phyloP scores from a whole-genome alignment of 2,329 filamentous ascomycete species.

The Pestalotiopsis sp. region DNA sequence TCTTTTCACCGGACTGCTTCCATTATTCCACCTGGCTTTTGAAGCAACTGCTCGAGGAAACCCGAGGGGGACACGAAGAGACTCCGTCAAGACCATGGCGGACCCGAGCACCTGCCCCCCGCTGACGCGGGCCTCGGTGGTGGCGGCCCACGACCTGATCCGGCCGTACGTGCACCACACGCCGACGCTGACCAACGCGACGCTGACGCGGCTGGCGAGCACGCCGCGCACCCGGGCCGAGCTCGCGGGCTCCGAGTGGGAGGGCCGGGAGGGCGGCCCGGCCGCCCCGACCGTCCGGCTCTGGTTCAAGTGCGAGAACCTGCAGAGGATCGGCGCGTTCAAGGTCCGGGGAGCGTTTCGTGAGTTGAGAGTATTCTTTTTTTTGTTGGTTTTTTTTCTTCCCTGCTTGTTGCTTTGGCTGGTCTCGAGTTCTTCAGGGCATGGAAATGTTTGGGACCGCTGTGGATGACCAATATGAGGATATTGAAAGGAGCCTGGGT shows the following conservation, averaged over 20 bases:
- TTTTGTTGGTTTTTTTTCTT: background rate
- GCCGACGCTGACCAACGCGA: conserved; percentile 78
- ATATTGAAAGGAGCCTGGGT: too few relatives aligned
- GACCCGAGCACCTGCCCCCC: conserved; percentile 59
- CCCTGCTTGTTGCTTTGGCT: background rate
- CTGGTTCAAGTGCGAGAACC: conserved; percentile 96
- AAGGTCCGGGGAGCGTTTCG: conserved; percentile 88
- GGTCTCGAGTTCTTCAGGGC: too few relatives aligned
- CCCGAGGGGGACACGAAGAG: too few relatives aligned
- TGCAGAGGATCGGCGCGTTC: conserved; percentile 89
- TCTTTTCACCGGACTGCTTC: background rate
- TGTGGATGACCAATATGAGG: too few relatives aligned
- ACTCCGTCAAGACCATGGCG: conserved; percentile 44
- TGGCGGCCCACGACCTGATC: conserved; percentile 73
- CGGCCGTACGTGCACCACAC: conserved; percentile 78
- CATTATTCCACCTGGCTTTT: background rate
- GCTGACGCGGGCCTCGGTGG: conserved; percentile 73
- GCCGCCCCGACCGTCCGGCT: conserved; percentile 65
- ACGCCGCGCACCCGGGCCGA: conserved; percentile 61
- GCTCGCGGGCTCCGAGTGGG: conserved; percentile 58
- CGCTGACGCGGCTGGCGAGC: conserved; percentile 75
- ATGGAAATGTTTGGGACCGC: too few relatives aligned
- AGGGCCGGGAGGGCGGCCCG: conserved; percentile 49
- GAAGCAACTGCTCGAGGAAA: too few relatives aligned
- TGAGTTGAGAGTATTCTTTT: background rate